Evolutionary conservation across 129 eudicot genomes (phyloP), one percentile per base, ranked within the genome.

Genomic region (Chrysanthemum lavandulifolium): DNA sequence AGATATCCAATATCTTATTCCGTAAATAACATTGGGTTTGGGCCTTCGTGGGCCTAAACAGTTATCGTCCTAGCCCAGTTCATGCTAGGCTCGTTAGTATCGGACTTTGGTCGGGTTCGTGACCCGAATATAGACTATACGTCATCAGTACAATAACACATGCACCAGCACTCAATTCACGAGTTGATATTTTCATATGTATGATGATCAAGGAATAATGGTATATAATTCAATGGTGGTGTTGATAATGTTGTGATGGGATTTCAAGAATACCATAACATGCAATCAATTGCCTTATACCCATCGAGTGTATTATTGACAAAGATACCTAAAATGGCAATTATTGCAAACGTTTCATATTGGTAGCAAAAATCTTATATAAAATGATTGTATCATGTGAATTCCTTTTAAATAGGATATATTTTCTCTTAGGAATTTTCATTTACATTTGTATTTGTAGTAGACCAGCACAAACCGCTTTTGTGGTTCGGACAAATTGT

Each of bases 271-370:
- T 77, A 69, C 69, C 50, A 77, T 40, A 69, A 69, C 55, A 64
- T 54, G 81, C 72, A 61, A 77, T 77, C 81, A 25, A 77, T 77
- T 69, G 62, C 76, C 14, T 71, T 77, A 69, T 62, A 61, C 65
- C 76, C 75, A 77, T 77, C 69, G 52, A 77, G 81, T 76, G 61
- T 76, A 40, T 63, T 77, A 13, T 77, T 77, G 76, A 77, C 71
- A 77, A 59, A 68, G 50, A 63, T 63, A 31, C 78, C 78, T 74
- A 74, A 71, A 64, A 74, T 65, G 57, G 16, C 79, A 63, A 66
- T 75, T 75, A 66, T 43, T 54, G 65, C 72, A 50, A 49, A 58
- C 29, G 21, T 49, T 40, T 13, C 29, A 36, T 60, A 27, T 59
- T 13, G 56, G 6, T 58, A 43, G 15, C 43, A 36, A 36, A 73